Evolutionary conservation across 1,284 basidiomycete species (phyloP), one percentile per base, ranked within the genome.

Genomic region (Gomphus bonarii): DNA sequence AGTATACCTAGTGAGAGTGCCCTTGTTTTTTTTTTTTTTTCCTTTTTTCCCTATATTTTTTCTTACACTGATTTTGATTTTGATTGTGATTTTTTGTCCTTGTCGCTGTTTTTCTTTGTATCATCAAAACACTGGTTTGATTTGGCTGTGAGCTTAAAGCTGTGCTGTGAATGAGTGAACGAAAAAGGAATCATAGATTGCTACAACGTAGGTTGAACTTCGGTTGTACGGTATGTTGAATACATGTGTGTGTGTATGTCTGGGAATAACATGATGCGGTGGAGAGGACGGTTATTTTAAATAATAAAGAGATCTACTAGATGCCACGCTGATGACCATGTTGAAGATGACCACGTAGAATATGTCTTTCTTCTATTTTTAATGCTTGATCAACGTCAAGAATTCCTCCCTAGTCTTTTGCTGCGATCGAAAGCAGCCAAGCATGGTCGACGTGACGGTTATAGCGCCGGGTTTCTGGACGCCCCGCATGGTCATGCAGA

Each of bases 401-500:
- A 91, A 91, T 66, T 99, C 97, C 71, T 97, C 95, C 42, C 97
- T 81, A 25, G 97, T 99, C 75, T 99, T 99, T 71, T 97, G 93
- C 64, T 94, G 89, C 12, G 91, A 88, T 57, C 97, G 82, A 80
- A 99, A 99, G 66, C 92, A 97, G 11, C 97, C 97, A 56, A 98
- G 77, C 97, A 99, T 99, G 64, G 95, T 97, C n/a, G 91, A 95
- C 1, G 97, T 99, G 35, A 97, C 90, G 0, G 97, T 99, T 20
- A 88, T 83, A 7, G 95, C 82, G 30, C 97, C 95, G 2, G 95
- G 95, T 72, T 99, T 99, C 72, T 99, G 97, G 1, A 99, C 97
- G 43, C 97, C 97, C 59, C 97, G 86, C 95, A 99, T 99, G 1
- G 95, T 94, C 97, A 99, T 99, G 69, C 97, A 99, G 73, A 99